These are phyloP conservation scores for Omphalotus olearius DNA, from an alignment of 1,284 basidiomycete genomes.

Conservation along the genomic window DNA sequence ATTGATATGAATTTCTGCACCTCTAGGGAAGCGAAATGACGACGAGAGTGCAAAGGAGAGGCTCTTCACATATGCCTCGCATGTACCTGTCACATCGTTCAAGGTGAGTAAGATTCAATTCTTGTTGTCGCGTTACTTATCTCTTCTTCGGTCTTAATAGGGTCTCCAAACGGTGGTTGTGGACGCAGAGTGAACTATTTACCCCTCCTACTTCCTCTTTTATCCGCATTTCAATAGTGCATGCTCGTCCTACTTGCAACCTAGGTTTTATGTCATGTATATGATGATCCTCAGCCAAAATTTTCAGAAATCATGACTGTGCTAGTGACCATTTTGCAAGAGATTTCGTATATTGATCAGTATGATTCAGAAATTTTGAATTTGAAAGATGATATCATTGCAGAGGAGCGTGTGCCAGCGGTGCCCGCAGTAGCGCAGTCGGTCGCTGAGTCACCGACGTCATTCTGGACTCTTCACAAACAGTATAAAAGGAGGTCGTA, in stretches of 20 bases:
- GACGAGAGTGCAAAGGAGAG: constrained; percentile 97
- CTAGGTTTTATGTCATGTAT: not conserved
- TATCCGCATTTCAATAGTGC: not conserved
- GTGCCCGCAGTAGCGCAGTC: too few relatives aligned
- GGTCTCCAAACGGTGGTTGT: constrained; percentile 80
- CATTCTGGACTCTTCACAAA: too few relatives aligned
- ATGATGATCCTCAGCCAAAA: too few relatives aligned
- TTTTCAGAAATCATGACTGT: too few relatives aligned
- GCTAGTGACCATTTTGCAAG: too few relatives aligned
- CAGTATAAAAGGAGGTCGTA: too few relatives aligned
- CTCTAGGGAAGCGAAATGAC: constrained; percentile 79
- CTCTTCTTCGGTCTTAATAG: constrained; percentile 33
- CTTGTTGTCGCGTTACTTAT: not conserved
- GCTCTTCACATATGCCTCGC: constrained; percentile 87
- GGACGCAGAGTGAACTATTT: constrained; percentile 60
- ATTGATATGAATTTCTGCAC: not conserved
- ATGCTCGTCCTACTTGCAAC: not conserved
- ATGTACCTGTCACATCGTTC: constrained; percentile 79
- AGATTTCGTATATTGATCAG: too few relatives aligned
- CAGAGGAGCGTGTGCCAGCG: too few relatives aligned
- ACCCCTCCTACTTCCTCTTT: not conserved
- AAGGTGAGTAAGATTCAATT: constrained; percentile 50
- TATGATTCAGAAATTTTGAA: too few relatives aligned
- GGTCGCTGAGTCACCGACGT: too few relatives aligned
- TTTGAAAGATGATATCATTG: too few relatives aligned